Conservation (phyloP, 2,329 filamentous ascomycete species). For the Trichoderma arundinaceum region DNA sequence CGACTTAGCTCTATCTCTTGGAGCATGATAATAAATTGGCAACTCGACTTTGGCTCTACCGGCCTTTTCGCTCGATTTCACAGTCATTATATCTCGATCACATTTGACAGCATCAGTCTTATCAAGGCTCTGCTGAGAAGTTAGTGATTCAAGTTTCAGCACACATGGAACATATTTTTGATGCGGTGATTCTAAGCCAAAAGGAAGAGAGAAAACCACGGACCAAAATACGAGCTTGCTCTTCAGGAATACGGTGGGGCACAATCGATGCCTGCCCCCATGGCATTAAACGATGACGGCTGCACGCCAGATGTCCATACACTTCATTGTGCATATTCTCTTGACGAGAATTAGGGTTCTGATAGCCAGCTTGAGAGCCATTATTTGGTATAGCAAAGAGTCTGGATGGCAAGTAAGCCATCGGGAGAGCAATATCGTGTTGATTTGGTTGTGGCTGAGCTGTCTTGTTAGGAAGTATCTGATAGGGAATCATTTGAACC, state of each 20-base stretch:
- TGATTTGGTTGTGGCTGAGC: conserved; percentile 1
- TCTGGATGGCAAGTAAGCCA: not conserved
- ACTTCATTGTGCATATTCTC: not conserved
- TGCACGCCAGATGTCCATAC: not conserved
- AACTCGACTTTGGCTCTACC: not conserved
- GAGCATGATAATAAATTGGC: not conserved
- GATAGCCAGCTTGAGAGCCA: not conserved
- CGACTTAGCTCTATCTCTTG: not conserved
- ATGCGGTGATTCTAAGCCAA: not conserved
- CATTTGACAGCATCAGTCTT: not conserved
- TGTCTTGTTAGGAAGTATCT: not conserved
- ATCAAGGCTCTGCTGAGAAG: not conserved
- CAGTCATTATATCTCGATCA: not conserved
- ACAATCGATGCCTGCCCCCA: not conserved
- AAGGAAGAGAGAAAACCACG: not conserved
- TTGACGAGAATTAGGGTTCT: conserved; percentile 1
- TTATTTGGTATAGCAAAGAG: not conserved
- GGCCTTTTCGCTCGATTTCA: not conserved
- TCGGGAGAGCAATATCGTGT: not conserved
- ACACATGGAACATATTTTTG: not conserved
- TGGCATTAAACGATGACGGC: not conserved
- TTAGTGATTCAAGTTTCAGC: not conserved
- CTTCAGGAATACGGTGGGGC: not conserved
- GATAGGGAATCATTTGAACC: conserved; percentile 5
- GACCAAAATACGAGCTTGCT: not conserved